Evolutionary conservation across 768 basidiomycete species (phyloP), one percentile per base, ranked within the genome.

Genomic region (Punctularia strigosozonata): DNA sequence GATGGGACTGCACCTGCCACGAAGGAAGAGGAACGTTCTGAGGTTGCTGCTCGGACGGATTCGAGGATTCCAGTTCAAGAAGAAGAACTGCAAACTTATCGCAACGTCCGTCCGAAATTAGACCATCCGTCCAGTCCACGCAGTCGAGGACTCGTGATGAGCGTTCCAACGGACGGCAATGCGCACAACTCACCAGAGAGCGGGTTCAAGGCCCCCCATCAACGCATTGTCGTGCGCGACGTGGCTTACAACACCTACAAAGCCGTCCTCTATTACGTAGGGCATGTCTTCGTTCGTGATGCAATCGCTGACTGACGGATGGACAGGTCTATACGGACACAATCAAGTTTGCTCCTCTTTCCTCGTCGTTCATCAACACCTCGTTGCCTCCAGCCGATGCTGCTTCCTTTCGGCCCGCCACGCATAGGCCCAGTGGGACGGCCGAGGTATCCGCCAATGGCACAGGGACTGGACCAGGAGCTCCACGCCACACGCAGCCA

Each of bases 321-420:
- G 33, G 30, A 3, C 47, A 88, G 87, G 62, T 91, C 19, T 92
- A 91, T 54, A 91, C 88, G 13, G 85, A 89, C 49, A 70, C 69
- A 20, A 82, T 91, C 45, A 69, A 78, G 21, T 91, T 91, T 46
- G 84, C 89, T 0, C 88, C 88, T 0, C 61, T 91, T 14, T 75
- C 85, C 0, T 91, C 89, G 5, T 71, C 75, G 23, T 81, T 83
- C 45, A 49, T 56, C 13, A 31, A 50, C 15, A 35, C 43, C 39
- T 25, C 60, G 26, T 47, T 47, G 12, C 47, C 43, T 21, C 44
- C 43, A 25, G 45, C 50, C 13, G 24, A 18, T 6, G 35, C 30
- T 8, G 33, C 42, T 20, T 30, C 28, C 8, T 22, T 20, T 22
- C 26, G 25, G 4, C 25, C 31, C 7, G 25, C 43, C n/a, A n/a